These are phyloP conservation scores for Phytophthora hibernalis DNA, from an alignment of 352 stramenopile genomes.

Conservation along the genomic window DNA sequence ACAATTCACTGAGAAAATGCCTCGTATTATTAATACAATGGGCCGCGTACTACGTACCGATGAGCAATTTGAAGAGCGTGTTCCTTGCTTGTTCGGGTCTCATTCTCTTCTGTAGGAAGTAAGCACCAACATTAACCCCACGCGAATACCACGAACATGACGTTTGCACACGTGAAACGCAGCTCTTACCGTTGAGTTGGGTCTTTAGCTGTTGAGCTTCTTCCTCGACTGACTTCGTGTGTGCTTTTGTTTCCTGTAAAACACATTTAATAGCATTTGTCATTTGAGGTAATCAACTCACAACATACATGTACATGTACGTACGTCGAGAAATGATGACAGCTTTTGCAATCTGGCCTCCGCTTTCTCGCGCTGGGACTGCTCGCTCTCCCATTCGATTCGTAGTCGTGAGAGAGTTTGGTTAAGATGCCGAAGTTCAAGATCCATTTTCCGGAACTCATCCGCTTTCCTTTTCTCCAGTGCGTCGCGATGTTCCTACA, in stretches of 20 bases:
- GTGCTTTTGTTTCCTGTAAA: constrained; percentile 48
- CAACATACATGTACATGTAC: not conserved
- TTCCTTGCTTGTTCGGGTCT: constrained; percentile 29
- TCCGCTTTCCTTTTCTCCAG: constrained; percentile 48
- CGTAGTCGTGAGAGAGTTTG: constrained; percentile 52
- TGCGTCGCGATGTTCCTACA: constrained; percentile 14
- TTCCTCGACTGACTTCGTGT: constrained; percentile 41
- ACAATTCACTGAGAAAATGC: not conserved
- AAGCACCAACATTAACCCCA: no score
- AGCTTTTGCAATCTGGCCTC: constrained; percentile 46
- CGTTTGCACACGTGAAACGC: not conserved
- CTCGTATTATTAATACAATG: not conserved
- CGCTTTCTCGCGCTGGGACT: constrained; percentile 49
- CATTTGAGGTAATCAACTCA: not conserved
- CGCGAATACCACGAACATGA: not conserved
- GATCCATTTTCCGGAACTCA: constrained; percentile 59
- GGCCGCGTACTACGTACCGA: constrained; percentile 8
- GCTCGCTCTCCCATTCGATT: constrained; percentile 58
- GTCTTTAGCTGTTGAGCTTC: constrained; percentile 41
- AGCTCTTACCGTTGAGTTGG: constrained; percentile 46
- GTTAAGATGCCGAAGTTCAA: constrained; percentile 56
- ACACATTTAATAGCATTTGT: constrained; percentile 5
- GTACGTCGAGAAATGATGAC: constrained; percentile 45
- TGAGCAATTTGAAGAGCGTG: constrained; percentile 38
- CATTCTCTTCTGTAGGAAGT: constrained; percentile 28